phyloP scores from a whole-genome alignment of 2,329 filamentous ascomycete species.

The Xylaria sp. region DNA sequence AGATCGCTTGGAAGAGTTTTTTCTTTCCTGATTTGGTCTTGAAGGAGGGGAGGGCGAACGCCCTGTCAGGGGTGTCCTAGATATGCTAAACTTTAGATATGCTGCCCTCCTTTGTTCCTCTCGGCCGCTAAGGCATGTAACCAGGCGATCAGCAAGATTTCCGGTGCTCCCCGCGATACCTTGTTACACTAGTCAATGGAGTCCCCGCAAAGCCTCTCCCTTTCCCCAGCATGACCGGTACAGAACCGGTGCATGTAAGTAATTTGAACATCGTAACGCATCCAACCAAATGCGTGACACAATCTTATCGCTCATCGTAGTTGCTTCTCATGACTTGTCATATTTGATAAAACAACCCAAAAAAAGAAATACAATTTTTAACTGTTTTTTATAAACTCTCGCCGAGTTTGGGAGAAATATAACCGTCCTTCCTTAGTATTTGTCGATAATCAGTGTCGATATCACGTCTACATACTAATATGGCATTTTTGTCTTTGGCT shows the following conservation, averaged over 20 bases:
- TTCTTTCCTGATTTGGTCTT: constrained; percentile 8
- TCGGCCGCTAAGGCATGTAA: constrained; percentile 42
- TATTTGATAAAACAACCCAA: constrained; percentile 10
- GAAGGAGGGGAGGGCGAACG: neutral
- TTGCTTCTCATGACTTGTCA: constrained; percentile 10
- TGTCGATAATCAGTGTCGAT: no score
- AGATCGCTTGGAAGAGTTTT: neutral
- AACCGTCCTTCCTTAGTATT: neutral
- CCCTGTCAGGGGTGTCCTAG: constrained; percentile 11
- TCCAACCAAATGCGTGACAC: neutral
- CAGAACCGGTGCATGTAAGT: neutral
- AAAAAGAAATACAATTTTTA: neutral
- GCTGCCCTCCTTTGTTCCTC: constrained; percentile 11
- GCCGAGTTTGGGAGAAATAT: neutral
- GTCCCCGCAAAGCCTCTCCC: constrained; percentile 31
- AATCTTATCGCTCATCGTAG: constrained; percentile 8
- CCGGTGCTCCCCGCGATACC: constrained; percentile 36
- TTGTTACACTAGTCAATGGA: constrained; percentile 31
- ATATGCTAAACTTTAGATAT: no score
- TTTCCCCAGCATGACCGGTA: constrained; percentile 17
- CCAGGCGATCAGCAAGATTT: constrained; percentile 41
- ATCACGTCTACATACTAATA: neutral
- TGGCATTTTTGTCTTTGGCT: neutral
- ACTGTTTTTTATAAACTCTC: neutral
- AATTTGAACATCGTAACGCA: constrained; percentile 3